Base-by-base conservation (phyloP, 441 rosid genomes). In the Rhodomyrtus psidioides region DNA sequence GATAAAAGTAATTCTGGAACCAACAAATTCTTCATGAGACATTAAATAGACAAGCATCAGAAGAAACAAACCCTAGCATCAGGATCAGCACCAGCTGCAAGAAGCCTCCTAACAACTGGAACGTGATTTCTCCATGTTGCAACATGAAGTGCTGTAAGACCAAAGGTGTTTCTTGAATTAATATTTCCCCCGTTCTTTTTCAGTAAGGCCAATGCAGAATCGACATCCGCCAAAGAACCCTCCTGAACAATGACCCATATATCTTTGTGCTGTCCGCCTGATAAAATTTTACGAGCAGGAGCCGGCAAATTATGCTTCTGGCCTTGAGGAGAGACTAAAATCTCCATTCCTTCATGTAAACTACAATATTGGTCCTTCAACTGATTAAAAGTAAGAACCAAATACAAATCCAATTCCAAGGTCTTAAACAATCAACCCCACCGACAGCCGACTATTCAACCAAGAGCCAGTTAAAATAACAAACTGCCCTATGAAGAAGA, bases 61-160 rank as follows among this genome's bases (percentile, higher is more conserved):
- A 82, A 65, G 24, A 57, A 30, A 84, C 88, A 76, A 88, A 98
- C 99, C 98, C 98, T 95, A 65, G 98, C 96, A 93, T 98, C 97
- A 88, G 99, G 99, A 83, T 98, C 98, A 88, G 99, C 98, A 60
- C 98, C 99, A 89, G 98, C 96, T 44, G 89, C 92, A 82, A 98
- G 96, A 88, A 98, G 97, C 94, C 96, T 95, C 89, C 92, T 93
- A 87, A 95, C 94, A 85, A 96, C 90, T 59, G 99, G 99, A 91
- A 98, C 89, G 91, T 95, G 94, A 86, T 98, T 98, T 93, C 99
- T 98, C 99, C 99, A 96, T 83, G 93, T 89, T 51, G 99, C 99
- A 85, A 95, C 88, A 89, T 96, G 99, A 88, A 98, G 96, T 86
- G 98, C 96, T 86, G 99, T 95, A 87, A 95, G 86, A 65, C 99